These are phyloP conservation scores for Aquilaria malaccensis DNA, from an alignment of 345 rosid genomes.

Conservation along the genomic window DNA sequence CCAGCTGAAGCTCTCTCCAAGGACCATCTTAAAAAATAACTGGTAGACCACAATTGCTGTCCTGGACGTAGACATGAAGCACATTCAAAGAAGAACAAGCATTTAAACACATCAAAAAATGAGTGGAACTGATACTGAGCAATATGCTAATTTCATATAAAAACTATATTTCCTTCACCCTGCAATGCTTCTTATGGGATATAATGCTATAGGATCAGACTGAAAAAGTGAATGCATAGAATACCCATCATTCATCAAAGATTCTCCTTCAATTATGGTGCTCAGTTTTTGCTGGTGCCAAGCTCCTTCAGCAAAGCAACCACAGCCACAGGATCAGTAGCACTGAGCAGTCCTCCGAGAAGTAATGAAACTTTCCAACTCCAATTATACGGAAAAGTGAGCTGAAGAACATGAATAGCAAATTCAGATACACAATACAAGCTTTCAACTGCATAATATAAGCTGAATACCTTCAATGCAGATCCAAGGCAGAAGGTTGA, in stretches of 20 bases:
- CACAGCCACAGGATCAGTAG: conserved; percentile 98
- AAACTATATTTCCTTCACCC: conserved; percentile 1
- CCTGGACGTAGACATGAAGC: conserved; percentile 35
- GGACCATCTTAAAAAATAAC: conserved; percentile 76
- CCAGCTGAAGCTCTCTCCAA: conserved; percentile 53
- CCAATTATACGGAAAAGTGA: conserved; percentile 85
- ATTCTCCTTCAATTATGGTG: conserved; percentile 96
- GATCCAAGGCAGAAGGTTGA: conserved; percentile 76
- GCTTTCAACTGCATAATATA: background rate
- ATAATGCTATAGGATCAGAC: conserved; percentile 2
- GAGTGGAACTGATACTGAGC: background rate
- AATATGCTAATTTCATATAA: background rate
- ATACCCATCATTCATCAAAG: conserved; percentile 99
- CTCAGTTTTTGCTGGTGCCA: conserved; percentile 95
- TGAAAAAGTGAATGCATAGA: background rate
- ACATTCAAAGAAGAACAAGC: conserved; percentile 11
- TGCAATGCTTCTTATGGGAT: background rate
- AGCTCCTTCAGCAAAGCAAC: conserved; percentile 92
- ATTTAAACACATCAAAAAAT: conserved; percentile 6
- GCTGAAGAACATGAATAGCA: conserved; percentile 32
- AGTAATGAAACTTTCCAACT: conserved; percentile 85
- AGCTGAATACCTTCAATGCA: conserved; percentile 58
- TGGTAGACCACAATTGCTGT: conserved; percentile 95
- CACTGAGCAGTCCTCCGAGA: conserved; percentile 96
- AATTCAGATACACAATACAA: background rate